Percentiles rank a stretch among this genome's conserved stretches.
Evolutionary conservation across 768 basidiomycete genomes (phyloP).

Genomic region (Russula sp.): DNA sequence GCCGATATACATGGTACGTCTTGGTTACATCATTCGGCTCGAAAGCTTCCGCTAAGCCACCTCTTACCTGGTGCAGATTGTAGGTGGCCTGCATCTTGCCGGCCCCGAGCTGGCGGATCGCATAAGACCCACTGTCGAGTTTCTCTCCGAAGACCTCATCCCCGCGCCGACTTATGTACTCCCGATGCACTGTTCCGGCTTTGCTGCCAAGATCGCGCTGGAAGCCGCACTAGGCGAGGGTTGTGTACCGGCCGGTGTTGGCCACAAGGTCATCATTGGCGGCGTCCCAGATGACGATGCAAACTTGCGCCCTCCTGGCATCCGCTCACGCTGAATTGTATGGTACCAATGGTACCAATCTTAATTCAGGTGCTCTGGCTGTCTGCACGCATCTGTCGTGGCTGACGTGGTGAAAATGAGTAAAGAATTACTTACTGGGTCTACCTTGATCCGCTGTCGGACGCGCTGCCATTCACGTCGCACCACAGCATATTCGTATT

Average conservation of each 20-base stretch:
- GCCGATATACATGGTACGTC: constrained; percentile 67
- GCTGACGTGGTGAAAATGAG: neutral
- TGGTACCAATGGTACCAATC: neutral
- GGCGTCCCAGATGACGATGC: constrained; percentile 43
- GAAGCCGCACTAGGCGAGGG: constrained; percentile 64
- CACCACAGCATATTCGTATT: neutral
- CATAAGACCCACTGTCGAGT: constrained; percentile 64
- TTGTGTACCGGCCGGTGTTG: constrained; percentile 74
- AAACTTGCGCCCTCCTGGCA: constrained; percentile 6
- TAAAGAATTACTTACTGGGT: neutral
- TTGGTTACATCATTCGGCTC: neutral
- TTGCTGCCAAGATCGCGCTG: constrained; percentile 67
- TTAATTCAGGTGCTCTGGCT: neutral
- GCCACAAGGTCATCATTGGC: constrained; percentile 53
- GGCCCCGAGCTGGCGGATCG: constrained; percentile 57
- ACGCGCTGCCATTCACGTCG: neutral
- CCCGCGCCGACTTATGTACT: constrained; percentile 67
- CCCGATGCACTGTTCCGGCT: constrained; percentile 84
- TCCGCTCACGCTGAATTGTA: neutral
- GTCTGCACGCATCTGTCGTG: neutral
- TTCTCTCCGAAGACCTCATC: constrained; percentile 51
- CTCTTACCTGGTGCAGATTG: constrained; percentile 40
- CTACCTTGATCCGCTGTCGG: neutral
- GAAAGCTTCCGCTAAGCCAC: neutral
- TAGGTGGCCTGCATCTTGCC: constrained; percentile 82